Conservation (phyloP, 176 grass and related monocot genomes). For the Cenchrus fungigraminus region DNA sequence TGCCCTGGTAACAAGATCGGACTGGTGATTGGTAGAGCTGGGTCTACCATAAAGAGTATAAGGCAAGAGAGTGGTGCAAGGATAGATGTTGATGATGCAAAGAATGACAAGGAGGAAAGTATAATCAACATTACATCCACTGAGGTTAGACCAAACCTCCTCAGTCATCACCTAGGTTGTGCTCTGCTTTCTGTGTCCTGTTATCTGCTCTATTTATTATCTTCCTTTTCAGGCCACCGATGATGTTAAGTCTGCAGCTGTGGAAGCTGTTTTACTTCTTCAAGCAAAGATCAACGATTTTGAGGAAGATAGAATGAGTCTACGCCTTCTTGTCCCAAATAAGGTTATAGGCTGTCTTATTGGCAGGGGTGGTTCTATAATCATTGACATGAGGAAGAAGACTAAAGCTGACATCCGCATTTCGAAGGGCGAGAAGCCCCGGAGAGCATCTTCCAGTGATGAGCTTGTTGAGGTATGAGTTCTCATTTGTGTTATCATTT, state of each 20-base stretch:
- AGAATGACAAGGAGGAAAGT: constrained; percentile 79
- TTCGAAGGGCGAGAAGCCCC: constrained; percentile 84
- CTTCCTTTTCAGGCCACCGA: constrained; percentile 64
- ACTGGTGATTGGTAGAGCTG: constrained; percentile 91
- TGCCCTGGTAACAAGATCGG: constrained; percentile 92
- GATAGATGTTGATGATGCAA: constrained; percentile 88
- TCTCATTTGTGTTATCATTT: constrained; percentile 23
- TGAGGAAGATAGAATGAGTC: constrained; percentile 60
- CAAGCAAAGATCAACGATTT: constrained; percentile 91
- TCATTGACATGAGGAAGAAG: constrained; percentile 90
- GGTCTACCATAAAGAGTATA: constrained; percentile 87
- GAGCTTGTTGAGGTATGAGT: constrained; percentile 86
- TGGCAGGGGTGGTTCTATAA: constrained; percentile 90
- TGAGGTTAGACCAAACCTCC: constrained; percentile 64
- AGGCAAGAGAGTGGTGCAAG: constrained; percentile 83
- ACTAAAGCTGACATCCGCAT: constrained; percentile 87
- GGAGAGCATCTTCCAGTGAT: constrained; percentile 66
- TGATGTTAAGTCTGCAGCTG: constrained; percentile 92
- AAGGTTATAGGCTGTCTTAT: constrained; percentile 94
- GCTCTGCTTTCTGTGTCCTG: constrained; percentile 22
- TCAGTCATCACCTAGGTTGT: constrained; percentile 10
- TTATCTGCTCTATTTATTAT: constrained; percentile 17
- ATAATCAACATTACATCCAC: constrained; percentile 78
- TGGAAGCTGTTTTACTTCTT: constrained; percentile 91
- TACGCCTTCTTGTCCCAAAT: constrained; percentile 83